Evolutionary conservation across 2,329 filamentous ascomycete genomes (phyloP), one percentile per base, ranked within the genome.

Genomic region (Celoporthe dispersa): DNA sequence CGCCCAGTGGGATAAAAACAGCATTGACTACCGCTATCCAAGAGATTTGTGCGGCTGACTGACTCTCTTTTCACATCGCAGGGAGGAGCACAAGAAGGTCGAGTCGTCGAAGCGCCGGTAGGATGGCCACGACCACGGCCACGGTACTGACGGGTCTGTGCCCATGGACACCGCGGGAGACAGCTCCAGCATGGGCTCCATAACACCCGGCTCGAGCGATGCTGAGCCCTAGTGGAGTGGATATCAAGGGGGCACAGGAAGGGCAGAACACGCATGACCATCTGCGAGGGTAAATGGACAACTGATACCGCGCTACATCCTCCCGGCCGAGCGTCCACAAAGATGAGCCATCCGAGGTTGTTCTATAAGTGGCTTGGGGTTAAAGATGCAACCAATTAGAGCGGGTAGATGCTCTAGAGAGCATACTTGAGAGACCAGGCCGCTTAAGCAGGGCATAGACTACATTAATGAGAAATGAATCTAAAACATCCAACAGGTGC

Each of bases 1-100:
- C 25, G 51, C 53, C 12, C 48, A 19, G 19, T 16, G 19, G 41
- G 44, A 7, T 48, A 19, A 48, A 7, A 11, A 48, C 44, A 48
- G 3, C 7, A 22, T 9, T 48, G 4, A 48, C 44, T 19, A 55
- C 51, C 11, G 28, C 51, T 16, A 25, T 14, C 3, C n/a, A 55
- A 55, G n/a, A 12, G n/a, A 14, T 55, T 6, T 19, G 12, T 64
- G 2, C 31, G n/a, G 25, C 51, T 66, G 51, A 59, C 51, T 37
- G 31, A 35, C 33, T 1, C 55, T 35, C n/a, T n/a, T 12, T 33
- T 33, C 8, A 14, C 41, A 14, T 11, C 39, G 71, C 74, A 94
- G 92, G 83, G 93, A 97, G 82, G 95, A 98, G 81, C 84, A 98
- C 74, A 97, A 97, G 87, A 98, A 97, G 84, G 93, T 98, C 77